These are phyloP conservation scores for Cystoderma amianthinum DNA, from an alignment of 768 basidiomycete species.

Conservation along the genomic window DNA sequence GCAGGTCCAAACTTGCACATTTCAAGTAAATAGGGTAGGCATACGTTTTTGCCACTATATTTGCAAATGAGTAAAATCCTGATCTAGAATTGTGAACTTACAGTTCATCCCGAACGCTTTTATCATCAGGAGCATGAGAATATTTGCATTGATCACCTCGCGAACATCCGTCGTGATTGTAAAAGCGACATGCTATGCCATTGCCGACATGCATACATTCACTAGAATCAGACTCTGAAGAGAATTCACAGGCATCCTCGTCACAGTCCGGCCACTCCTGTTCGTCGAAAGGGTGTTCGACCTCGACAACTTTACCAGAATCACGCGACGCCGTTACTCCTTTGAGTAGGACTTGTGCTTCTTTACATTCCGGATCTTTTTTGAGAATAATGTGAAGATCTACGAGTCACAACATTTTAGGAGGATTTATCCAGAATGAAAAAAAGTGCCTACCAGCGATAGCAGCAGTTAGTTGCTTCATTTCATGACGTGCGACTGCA, in stretches of 20 bases:
- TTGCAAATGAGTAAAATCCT: neutral
- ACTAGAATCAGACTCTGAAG: neutral
- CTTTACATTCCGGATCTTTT: conserved; percentile 11
- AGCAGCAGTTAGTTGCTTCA: conserved; percentile 13
- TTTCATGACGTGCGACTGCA: conserved; percentile 31
- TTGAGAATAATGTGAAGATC: conserved; percentile 3
- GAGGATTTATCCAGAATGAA: neutral
- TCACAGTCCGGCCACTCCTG: conserved; percentile 25
- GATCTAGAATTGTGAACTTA: conserved; percentile 17
- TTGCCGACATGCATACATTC: conserved; percentile 40
- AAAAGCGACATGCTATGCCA: conserved; percentile 45
- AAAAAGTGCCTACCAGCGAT: neutral
- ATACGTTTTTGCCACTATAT: conserved; percentile 42
- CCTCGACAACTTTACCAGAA: too few relatives aligned
- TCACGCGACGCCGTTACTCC: too few relatives aligned
- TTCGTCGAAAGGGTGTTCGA: too few relatives aligned
- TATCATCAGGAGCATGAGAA: conserved; percentile 48
- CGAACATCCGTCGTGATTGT: conserved; percentile 46
- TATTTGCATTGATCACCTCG: conserved; percentile 33
- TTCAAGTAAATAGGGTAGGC: conserved; percentile 26
- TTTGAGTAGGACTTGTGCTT: conserved; percentile 13
- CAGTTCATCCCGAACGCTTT: conserved; percentile 50
- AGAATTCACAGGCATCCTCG: conserved; percentile 18
- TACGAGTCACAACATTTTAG: neutral
- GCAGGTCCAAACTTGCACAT: conserved; percentile 25